These are phyloP conservation scores for Xylariaceae sp. DNA, from an alignment of 2,329 filamentous ascomycete species.

Conservation along the genomic window DNA sequence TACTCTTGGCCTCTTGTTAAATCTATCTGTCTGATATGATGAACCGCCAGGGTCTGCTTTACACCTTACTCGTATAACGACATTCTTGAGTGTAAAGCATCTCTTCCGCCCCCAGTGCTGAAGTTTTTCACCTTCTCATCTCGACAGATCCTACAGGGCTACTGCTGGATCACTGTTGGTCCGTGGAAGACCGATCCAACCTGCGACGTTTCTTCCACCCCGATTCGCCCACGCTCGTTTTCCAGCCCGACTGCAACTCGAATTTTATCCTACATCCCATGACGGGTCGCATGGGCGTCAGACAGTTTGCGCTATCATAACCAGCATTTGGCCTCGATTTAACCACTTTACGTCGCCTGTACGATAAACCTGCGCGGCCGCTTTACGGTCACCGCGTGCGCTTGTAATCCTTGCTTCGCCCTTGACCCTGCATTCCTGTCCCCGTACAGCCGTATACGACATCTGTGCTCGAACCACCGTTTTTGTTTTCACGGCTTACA, in stretches of 20 bases:
- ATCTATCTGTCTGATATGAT: background rate
- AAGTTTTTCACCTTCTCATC: background rate
- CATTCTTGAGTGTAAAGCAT: background rate
- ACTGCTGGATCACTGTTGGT: no score
- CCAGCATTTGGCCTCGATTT: no score
- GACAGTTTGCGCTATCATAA: background rate
- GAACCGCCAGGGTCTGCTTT: background rate
- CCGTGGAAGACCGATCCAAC: background rate
- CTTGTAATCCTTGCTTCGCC: conserved; percentile 1
- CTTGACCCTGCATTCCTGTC: background rate
- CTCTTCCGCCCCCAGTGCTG: background rate
- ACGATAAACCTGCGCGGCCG: conserved; percentile 2
- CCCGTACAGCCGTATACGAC: background rate
- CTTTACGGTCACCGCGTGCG: background rate
- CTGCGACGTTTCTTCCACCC: background rate
- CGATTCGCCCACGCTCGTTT: no score
- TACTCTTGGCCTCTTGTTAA: background rate
- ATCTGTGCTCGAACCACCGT: background rate
- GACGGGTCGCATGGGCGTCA: background rate
- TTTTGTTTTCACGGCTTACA: background rate
- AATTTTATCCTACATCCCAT: background rate
- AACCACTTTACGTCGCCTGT: no score
- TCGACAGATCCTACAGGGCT: no score
- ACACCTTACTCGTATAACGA: background rate
- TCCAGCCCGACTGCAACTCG: background rate